Evolutionary conservation across 208 protist species (phyloP), one percentile per base, ranked within the genome.

Genomic region (Leishmania mexicana): DNA sequence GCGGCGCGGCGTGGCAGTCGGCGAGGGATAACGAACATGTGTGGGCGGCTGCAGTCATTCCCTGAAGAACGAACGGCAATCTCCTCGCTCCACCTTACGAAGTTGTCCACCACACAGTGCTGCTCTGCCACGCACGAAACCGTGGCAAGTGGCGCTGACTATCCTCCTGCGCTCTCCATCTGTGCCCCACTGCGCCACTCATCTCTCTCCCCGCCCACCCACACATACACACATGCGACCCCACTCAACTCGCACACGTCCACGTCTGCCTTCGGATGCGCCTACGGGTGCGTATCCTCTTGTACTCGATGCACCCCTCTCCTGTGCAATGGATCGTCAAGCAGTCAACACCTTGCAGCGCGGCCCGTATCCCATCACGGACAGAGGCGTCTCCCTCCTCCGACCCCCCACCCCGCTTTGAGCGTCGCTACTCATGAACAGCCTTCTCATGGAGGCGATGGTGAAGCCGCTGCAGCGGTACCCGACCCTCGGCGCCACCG

Each of bases 381-480:
- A 71, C 7, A 28, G 13, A 47, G 2, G 5, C 38, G 2, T 28
- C 10, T 45, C 2, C 15, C 65, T 75, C 42, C 47, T 24, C 73
- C 17, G 6, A 40, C 11, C 42, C 49, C 8, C 71, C 53, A 0
- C 80, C 57, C n/a, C 15, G n/a, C 57, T 4, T 6, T 11, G 13
- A 6, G 54, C 38, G 1, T 38, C 11, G 60, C 58, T 19, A 17
- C 49, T 28, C 53, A 90, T 90, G 90, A 93, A 92, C 79, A 84
- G 85, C 3, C 76, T 92, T 15, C 78, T 92, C 62, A 81, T 90
- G 75, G 75, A 83, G 38, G 88, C 58, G 21, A 68, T 94, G 60
- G 74, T 94, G 62, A 78, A 72, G 54, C 89, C 89, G 70, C 79
- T 95, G 54, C 71, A 83, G 79, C 86, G 81, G 70, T 90, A 95